Conservation (phyloP, 345 rosid genomes). For the Citrus sp. region DNA sequence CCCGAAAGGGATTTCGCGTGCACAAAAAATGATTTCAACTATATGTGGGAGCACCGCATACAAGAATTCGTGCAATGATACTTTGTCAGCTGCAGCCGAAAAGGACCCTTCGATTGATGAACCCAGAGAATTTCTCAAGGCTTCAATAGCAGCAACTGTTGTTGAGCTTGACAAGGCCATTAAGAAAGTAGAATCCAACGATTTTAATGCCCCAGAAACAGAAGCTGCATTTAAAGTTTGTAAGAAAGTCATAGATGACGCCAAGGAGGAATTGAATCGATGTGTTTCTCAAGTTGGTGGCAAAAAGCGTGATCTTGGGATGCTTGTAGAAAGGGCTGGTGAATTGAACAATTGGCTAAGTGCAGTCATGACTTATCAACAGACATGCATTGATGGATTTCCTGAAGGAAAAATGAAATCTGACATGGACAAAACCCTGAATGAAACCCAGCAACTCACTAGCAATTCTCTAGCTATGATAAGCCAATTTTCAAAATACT, state of each 20-base stretch:
- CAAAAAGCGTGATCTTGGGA: slow-evolving; percentile 15
- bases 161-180: slow-evolving; percentile 40
- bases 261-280: slow-evolving; percentile 47
- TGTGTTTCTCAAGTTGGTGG: slow-evolving; percentile 24
- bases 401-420: slow-evolving; percentile 61
- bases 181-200: slow-evolving; percentile 4
- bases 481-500: slow-evolving; percentile 23
- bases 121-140: slow-evolving; percentile 47
- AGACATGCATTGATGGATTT: slow-evolving; percentile 76
- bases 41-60: slow-evolving; percentile 55
- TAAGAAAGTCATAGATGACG: slow-evolving; percentile 42
- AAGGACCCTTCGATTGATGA: slow-evolving; percentile 23
- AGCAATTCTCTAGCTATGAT: slow-evolving; percentile 78
- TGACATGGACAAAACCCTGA: slow-evolving; percentile 42
- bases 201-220: slow-evolving; percentile 38
- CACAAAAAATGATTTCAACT: slow-evolving; percentile 35
- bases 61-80: slow-evolving; percentile 40
- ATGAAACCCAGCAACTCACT: slow-evolving; percentile 43
- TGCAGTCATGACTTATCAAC: slow-evolving; percentile 79
- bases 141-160: slow-evolving; percentile 42
- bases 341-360: slow-evolving; percentile 69
- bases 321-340: slow-evolving; percentile 19
- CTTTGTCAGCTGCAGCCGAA: slow-evolving; percentile 34
- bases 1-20: slow-evolving; percentile 20
- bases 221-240: slow-evolving; percentile 67